Percentiles rank a stretch among this genome's conserved stretches.
Evolutionary conservation across 306 rosid species (phyloP).

Genomic region (Lupinus albus): DNA sequence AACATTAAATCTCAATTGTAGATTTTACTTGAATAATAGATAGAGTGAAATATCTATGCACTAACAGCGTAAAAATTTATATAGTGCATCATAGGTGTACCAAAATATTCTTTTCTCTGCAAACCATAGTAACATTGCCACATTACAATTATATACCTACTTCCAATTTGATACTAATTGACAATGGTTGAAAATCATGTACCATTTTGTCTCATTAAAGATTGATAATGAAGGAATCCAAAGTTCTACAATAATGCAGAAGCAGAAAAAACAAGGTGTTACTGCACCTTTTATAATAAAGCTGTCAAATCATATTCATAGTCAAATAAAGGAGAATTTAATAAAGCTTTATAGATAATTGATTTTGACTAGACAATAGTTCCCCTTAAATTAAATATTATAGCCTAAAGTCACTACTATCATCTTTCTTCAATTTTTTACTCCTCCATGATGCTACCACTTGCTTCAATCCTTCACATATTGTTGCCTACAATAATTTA

Average conservation of each 20-base stretch:
- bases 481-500: conserved; percentile 51
- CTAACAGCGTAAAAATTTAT: too few species aligned
- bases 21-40: too few species aligned
- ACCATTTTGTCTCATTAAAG: not conserved
- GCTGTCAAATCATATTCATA: not conserved
- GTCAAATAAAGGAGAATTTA: conserved; percentile 17
- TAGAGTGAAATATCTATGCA: too few species aligned
- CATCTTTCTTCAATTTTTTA: conserved; percentile 55
- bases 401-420: conserved; percentile 6
- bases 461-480: conserved; percentile 68
- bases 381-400: not conserved
- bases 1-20: too few species aligned
- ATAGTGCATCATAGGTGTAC: not conserved
- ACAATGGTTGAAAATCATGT: conserved; percentile 21
- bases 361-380: conserved; percentile 32
- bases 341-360: conserved; percentile 28
- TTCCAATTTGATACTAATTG: conserved; percentile 1
- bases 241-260: conserved; percentile 4
- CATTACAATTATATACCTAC: not conserved
- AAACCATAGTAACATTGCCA: not conserved
- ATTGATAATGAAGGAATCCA: not conserved
- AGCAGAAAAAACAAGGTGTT: conserved; percentile 14
- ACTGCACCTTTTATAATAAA: conserved; percentile 26
- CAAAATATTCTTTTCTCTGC: not conserved
- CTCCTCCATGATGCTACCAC: conserved; percentile 71